phyloP scores from a whole-genome alignment of 2,329 filamentous ascomycete species.

The Leptographium galeiforme region DNA sequence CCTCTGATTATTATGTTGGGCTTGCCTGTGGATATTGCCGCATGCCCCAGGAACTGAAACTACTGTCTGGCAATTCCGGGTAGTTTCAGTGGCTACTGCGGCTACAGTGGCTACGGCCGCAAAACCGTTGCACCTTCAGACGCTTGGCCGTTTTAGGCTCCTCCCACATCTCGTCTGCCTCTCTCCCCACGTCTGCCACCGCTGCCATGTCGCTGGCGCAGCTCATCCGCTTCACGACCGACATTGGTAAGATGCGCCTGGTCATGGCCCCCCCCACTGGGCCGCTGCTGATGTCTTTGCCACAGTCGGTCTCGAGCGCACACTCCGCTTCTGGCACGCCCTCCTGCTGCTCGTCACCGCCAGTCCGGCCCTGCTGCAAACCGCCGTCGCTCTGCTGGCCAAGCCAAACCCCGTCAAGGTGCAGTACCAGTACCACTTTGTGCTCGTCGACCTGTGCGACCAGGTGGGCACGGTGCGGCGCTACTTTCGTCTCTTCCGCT shows the following conservation, averaged over 20 bases:
- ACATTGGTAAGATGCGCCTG: constrained; percentile 24
- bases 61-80: too few species aligned
- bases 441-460: constrained; percentile 19
- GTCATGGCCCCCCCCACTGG: background rate
- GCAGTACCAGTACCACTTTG: constrained; percentile 14
- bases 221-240: constrained; percentile 31
- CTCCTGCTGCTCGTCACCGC: constrained; percentile 32
- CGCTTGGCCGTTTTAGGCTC: too few species aligned
- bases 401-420: background rate
- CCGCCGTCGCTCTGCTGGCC: constrained; percentile 11
- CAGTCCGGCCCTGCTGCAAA: constrained; percentile 26
- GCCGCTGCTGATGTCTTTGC: background rate
- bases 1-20: too few species aligned
- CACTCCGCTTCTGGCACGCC: constrained; percentile 44
- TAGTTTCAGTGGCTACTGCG: too few species aligned
- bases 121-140: too few species aligned
- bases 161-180: too few species aligned
- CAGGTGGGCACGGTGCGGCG: constrained; percentile 39
- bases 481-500: constrained; percentile 56
- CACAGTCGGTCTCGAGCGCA: constrained; percentile 46
- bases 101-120: too few species aligned
- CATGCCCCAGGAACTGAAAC: too few species aligned
- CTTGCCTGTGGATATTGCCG: too few species aligned
- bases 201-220: constrained; percentile 16
- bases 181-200: too few species aligned